A percentile compares a stretch with the other conserved stretches of the same genome.
Evolutionary conservation across 306 rosid species (phyloP).

Genomic region (Cyclanthera cordifolia): DNA sequence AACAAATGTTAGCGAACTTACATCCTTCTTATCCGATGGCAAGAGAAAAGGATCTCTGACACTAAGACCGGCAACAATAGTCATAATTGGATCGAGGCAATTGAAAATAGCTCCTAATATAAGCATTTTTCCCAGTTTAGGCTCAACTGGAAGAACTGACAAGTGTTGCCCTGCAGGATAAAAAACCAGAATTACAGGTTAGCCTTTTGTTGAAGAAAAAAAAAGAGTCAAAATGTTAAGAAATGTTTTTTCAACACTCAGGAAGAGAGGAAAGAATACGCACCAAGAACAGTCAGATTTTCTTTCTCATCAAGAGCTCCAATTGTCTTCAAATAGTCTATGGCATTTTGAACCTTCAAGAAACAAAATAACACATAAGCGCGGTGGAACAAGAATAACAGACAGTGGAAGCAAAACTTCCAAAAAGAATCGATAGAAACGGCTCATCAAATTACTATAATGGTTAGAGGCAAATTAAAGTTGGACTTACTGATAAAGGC

Average conservation of each 20-base stretch:
- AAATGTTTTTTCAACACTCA: neutral
- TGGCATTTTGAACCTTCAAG: slow-evolving; percentile 82
- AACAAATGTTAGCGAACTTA: slow-evolving; percentile 25
- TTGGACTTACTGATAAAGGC: slow-evolving; percentile 50
- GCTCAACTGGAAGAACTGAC: slow-evolving; percentile 87
- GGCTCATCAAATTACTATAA: neutral
- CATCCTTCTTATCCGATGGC: slow-evolving; percentile 91
- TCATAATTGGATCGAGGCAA: slow-evolving; percentile 83
- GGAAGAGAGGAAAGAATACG: neutral
- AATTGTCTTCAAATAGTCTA: slow-evolving; percentile 71
- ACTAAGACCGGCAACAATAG: slow-evolving; percentile 85
- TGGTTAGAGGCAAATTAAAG: slow-evolving; percentile 1
- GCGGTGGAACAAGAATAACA: neutral
- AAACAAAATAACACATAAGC: slow-evolving; percentile 7
- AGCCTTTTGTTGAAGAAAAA: neutral
- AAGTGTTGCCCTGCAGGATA: slow-evolving; percentile 55
- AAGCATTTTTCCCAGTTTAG: slow-evolving; percentile 95
- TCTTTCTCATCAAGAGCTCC: slow-evolving; percentile 86
- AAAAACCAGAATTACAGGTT: slow-evolving; percentile 10
- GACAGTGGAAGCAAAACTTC: neutral
- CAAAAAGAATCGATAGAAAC: neutral
- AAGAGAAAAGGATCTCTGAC: slow-evolving; percentile 86
- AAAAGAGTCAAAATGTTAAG: slow-evolving; percentile 3
- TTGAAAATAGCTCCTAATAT: slow-evolving; percentile 81
- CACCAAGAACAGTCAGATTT: slow-evolving; percentile 62